Evolutionary conservation across 352 stramenopile species (phyloP).

Genomic region (Aphanomyces euteiches): DNA sequence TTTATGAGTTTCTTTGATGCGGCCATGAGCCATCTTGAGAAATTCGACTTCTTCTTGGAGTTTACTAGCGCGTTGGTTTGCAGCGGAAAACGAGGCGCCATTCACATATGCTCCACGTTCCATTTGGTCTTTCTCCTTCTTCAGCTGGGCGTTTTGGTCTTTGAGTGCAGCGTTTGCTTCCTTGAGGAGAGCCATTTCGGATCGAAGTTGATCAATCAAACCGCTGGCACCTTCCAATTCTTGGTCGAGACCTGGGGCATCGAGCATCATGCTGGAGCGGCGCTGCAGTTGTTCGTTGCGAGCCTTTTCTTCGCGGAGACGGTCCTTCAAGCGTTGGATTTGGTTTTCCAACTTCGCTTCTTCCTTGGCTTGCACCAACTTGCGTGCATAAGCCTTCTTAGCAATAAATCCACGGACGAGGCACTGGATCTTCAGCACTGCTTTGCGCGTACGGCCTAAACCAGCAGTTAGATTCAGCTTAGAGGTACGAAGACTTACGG

Average conservation of each 20-base stretch:
- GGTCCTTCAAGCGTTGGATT: slow-evolving; percentile 88
- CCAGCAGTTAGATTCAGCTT: slow-evolving; percentile 21
- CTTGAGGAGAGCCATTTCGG: slow-evolving; percentile 78
- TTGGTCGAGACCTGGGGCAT: slow-evolving; percentile 4
- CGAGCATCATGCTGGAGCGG: slow-evolving; percentile 18
- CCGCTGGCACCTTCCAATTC: slow-evolving; percentile 67
- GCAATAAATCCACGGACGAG: slow-evolving; percentile 80
- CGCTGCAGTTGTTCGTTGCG: slow-evolving; percentile 51
- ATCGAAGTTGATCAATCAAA: slow-evolving; percentile 79
- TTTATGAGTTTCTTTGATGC: slow-evolving; percentile 80
- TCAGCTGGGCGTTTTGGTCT: slow-evolving; percentile 70
- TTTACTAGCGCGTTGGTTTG: slow-evolving; percentile 81
- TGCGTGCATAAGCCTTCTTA: slow-evolving; percentile 61
- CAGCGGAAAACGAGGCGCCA: slow-evolving; percentile 75
- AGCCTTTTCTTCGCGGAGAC: slow-evolving; percentile 87
- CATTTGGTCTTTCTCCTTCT: slow-evolving; percentile 88
- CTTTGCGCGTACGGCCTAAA: slow-evolving; percentile 43
- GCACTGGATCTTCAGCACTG: slow-evolving; percentile 73
- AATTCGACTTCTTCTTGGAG: slow-evolving; percentile 81
- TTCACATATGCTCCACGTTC: slow-evolving; percentile 85
- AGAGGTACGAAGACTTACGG: slow-evolving; percentile 31
- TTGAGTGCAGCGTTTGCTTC: slow-evolving; percentile 83
- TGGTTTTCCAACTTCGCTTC: slow-evolving; percentile 96
- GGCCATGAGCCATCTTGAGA: slow-evolving; percentile 65
- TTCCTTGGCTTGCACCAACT: slow-evolving; percentile 87